Conservation (phyloP, 208 protist species). For the Trypanosoma cruzi region DNA sequence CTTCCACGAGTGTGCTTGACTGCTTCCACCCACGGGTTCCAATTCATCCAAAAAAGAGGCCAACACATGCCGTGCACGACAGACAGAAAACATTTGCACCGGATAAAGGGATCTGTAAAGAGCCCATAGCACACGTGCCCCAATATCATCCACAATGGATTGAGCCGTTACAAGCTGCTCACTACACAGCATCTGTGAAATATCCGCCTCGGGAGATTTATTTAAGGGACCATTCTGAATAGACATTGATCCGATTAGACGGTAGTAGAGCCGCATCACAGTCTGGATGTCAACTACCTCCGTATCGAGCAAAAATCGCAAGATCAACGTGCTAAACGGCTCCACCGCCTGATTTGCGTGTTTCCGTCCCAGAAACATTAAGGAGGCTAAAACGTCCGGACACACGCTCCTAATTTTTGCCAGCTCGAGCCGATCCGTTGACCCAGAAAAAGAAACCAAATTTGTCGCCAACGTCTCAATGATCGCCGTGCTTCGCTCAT, state of each 20-base stretch:
- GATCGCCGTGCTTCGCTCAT: slow-evolving; percentile 18
- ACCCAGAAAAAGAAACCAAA: slow-evolving; percentile 44
- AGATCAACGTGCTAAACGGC: slow-evolving; percentile 47
- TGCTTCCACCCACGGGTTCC: slow-evolving; percentile 28
- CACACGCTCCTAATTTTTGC: slow-evolving; percentile 50
- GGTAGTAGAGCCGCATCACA: slow-evolving; percentile 57
- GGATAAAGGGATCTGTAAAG: slow-evolving; percentile 56
- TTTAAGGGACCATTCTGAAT: slow-evolving; percentile 45
- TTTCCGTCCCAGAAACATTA: slow-evolving; percentile 53
- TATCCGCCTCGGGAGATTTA: slow-evolving; percentile 18
- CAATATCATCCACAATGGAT: slow-evolving; percentile 41
- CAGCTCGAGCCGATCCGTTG: slow-evolving; percentile 38
- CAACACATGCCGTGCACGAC: slow-evolving; percentile 63
- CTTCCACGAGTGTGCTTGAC: slow-evolving; percentile 46
- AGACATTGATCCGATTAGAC: slow-evolving; percentile 52
- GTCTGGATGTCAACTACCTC: slow-evolving; percentile 32
- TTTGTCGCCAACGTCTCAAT: slow-evolving; percentile 42
- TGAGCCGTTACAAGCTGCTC: slow-evolving; percentile 40
- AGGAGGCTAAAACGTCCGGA: slow-evolving; percentile 50
- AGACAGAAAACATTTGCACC: slow-evolving; percentile 49
- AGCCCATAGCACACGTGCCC: slow-evolving; percentile 67
- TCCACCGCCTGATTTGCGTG: slow-evolving; percentile 50
- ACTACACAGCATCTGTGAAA: slow-evolving; percentile 42
- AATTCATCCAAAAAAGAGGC: slow-evolving; percentile 40
- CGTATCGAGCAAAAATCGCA: slow-evolving; percentile 57